Evolutionary conservation across 129 eudicot species (phyloP).

Genomic region (Flaveria ramosissima): DNA sequence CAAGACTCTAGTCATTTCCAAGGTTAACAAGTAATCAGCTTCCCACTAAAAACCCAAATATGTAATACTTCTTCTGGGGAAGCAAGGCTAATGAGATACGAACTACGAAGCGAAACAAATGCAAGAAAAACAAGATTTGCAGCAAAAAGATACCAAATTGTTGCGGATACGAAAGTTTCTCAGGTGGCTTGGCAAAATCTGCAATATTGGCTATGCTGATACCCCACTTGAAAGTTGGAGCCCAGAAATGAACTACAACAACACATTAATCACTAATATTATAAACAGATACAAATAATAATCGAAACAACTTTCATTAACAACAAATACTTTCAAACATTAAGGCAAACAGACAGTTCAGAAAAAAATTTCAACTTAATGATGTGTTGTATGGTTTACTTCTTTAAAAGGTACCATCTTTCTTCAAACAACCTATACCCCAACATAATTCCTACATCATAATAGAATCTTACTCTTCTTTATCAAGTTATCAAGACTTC

Average conservation of each 20-base stretch:
- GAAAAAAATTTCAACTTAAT: not conserved
- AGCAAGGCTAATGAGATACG: not conserved
- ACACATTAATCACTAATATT: not conserved
- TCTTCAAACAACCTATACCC: not conserved
- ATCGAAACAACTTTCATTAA: not conserved
- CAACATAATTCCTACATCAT: not conserved
- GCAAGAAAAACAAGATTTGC: not conserved
- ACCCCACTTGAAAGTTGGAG: constrained; percentile 99
- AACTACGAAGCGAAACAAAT: not conserved
- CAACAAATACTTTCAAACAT: not conserved
- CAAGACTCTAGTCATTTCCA: not conserved
- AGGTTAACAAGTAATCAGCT: constrained; percentile 7
- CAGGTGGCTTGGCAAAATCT: constrained; percentile 90
- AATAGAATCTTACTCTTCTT: not conserved
- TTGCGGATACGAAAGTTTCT: constrained; percentile 95
- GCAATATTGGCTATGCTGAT: constrained; percentile 93
- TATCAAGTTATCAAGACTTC: too few relatives aligned
- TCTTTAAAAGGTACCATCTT: not conserved
- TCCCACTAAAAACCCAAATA: not conserved
- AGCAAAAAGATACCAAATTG: constrained; percentile 64
- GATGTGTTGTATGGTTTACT: not conserved
- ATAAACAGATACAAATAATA: not conserved
- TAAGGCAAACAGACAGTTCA: not conserved
- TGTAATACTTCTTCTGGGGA: not conserved
- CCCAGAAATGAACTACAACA: constrained; percentile 94